Evolutionary conservation across 2,329 filamentous ascomycete genomes (phyloP), one percentile per base, ranked within the genome.

Genomic region (Emergomyces pasteurianus): DNA sequence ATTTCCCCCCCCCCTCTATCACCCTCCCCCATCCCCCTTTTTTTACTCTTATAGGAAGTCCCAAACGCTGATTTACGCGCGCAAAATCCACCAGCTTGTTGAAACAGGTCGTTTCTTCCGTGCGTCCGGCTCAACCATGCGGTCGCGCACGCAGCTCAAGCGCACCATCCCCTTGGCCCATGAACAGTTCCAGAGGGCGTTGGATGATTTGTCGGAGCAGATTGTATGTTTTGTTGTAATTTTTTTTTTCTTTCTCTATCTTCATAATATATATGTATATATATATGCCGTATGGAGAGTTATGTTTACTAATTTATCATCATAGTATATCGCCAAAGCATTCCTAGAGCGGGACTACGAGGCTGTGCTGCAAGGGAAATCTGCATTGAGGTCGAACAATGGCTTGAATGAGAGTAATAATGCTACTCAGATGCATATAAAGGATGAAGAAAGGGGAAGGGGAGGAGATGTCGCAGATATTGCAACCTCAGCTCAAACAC

Each of bases 281-380:
- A 2, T 31, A 43, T 28, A 36, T 43, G 10, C 10, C n/a, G n/a
- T n/a, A n/a, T n/a, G n/a, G n/a, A n/a, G n/a, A n/a, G n/a, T n/a
- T n/a, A n/a, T 36, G 8, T 9, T 36, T 31, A 7, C 31, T 31
- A 31, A 31, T 31, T 31, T 31, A 31, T 31, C n/a, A n/a, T 10
- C 34, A 38, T 62, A 77, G 75, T 75, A 75, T 54, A 73, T 77
- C 50, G 75, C 75, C 38, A 77, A 77, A 63, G 71, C 74, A 1
- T 73, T 75, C 57, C 64, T 77, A 18, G 75, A 77, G 66, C 71
- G 67, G 61, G 75, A 77, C 59, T 76, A 76, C 58, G 71, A 75
- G 52, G 69, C 67, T 8, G 40, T 55, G 31, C 38, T 58, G 42
- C 23, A 60, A 55, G 36, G 53, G n/a, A 55, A 57, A 23, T 40